A percentile compares a stretch with the other conserved stretches of the same genome.
Conservation (phyloP, 768 basidiomycete species). For the Glaciozyma martinii region DNA sequence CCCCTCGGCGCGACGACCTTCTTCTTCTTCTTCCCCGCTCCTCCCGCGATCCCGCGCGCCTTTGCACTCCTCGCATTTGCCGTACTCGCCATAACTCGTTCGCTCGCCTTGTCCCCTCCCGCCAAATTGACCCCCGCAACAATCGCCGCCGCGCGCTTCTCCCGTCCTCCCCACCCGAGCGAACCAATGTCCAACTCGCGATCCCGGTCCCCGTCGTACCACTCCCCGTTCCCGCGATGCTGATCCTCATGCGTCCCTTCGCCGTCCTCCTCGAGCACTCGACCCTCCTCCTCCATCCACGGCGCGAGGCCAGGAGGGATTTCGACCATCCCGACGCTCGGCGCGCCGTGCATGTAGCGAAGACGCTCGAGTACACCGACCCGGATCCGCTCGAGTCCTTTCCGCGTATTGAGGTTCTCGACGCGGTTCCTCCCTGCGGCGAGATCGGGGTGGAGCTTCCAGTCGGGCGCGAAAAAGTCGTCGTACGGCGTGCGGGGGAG, state of each 20-base stretch:
- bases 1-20: too few relatives aligned
- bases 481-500: slow-evolving; percentile 86
- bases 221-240: slow-evolving; percentile 1
- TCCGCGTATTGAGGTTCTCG: slow-evolving; percentile 81
- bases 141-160: slow-evolving; percentile 1
- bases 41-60: too few relatives aligned
- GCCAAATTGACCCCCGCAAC: too few relatives aligned
- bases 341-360: slow-evolving; percentile 85
- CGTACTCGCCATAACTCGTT: too few relatives aligned
- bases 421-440: slow-evolving; percentile 58
- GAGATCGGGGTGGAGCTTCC: slow-evolving; percentile 85
- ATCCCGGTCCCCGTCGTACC: slow-evolving; percentile 3
- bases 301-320: slow-evolving; percentile 84
- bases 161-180: neutral
- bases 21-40: too few relatives aligned
- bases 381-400: slow-evolving; percentile 77
- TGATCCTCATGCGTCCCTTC: neutral
- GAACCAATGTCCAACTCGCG: neutral
- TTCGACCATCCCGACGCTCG: slow-evolving; percentile 93
- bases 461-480: slow-evolving; percentile 82
- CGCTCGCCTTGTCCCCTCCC: too few relatives aligned
- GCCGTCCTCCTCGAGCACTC: neutral
- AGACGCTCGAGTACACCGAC: slow-evolving; percentile 75
- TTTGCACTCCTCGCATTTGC: too few relatives aligned
- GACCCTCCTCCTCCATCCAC: slow-evolving; percentile 60